Conservation (phyloP, 306 rosid species). For the Trifolium fragiferum region DNA sequence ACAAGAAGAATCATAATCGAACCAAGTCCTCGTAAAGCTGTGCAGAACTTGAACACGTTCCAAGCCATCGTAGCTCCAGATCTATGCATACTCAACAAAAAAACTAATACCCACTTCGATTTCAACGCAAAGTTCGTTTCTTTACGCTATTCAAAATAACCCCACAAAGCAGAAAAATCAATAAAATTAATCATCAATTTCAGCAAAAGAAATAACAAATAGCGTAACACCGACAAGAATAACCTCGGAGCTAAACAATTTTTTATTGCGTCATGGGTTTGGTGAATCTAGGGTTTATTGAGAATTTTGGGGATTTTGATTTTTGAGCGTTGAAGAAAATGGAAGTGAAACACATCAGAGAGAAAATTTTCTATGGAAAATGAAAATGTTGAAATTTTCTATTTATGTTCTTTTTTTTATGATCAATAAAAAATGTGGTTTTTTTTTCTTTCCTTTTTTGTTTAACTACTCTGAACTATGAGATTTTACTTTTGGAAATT, state of each 20-base stretch:
- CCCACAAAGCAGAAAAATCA: conserved; percentile 18
- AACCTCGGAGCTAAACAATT: conserved; percentile 29
- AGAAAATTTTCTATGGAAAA: neutral
- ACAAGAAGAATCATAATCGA: conserved; percentile 96
- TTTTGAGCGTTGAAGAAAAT: conserved; percentile 32
- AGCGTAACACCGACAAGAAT: conserved; percentile 24
- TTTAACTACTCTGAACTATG: neutral
- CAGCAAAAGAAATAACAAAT: neutral
- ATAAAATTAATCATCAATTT: conserved; percentile 26
- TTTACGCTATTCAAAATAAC: neutral
- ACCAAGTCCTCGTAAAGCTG: conserved; percentile 94
- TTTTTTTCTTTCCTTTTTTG: neutral
- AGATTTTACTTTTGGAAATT: neutral
- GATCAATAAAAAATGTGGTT: neutral
- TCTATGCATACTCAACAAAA: conserved; percentile 78
- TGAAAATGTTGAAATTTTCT: conserved; percentile 22
- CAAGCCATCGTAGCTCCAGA: conserved; percentile 98
- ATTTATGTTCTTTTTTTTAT: neutral
- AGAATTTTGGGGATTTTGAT: conserved; percentile 42
- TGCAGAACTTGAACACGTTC: conserved; percentile 99
- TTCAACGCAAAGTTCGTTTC: conserved; percentile 31
- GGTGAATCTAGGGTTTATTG: conserved; percentile 50
- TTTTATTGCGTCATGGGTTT: neutral
- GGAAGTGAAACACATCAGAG: conserved; percentile 20
- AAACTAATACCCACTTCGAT: conserved; percentile 22